Conservation (phyloP, 805 yeast species). For the Metschnikowia kunwiensis region DNA sequence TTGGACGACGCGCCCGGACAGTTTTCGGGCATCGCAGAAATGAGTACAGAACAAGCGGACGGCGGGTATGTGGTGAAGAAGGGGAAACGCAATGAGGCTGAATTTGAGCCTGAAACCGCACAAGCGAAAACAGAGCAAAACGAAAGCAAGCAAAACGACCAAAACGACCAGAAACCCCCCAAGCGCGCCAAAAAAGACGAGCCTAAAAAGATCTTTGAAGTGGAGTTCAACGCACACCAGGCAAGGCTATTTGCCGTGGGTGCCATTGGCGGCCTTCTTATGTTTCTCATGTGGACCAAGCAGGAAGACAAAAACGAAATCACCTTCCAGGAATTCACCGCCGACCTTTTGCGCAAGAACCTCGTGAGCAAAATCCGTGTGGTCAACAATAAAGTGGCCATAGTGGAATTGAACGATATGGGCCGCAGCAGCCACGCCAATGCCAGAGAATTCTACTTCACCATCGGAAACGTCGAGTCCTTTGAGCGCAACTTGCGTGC, state of each 20-base stretch:
- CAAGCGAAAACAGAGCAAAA: background rate
- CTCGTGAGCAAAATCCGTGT: constrained; percentile 71
- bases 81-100: background rate
- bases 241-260: constrained; percentile 32
- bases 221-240: constrained; percentile 25
- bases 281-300: constrained; percentile 22
- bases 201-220: constrained; percentile 16
- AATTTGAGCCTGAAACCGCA: background rate
- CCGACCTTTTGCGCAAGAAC: constrained; percentile 70
- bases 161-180: background rate
- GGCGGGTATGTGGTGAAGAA: background rate
- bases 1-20: constrained; percentile 4
- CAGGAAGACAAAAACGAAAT: constrained; percentile 45
- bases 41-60: background rate
- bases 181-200: background rate
- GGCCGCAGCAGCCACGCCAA: constrained; percentile 46
- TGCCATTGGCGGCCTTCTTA: constrained; percentile 27
- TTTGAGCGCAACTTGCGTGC: constrained; percentile 78
- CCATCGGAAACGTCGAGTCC: constrained; percentile 83
- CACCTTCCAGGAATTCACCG: constrained; percentile 89
- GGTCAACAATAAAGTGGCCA: constrained; percentile 72
- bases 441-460: constrained; percentile 45
- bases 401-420: constrained; percentile 61
- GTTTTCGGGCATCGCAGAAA: background rate
- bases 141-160: background rate